Evolutionary conservation across 1,139 yeast species (phyloP).

Genomic region (Hemisphaericaspora xylanilytica): DNA sequence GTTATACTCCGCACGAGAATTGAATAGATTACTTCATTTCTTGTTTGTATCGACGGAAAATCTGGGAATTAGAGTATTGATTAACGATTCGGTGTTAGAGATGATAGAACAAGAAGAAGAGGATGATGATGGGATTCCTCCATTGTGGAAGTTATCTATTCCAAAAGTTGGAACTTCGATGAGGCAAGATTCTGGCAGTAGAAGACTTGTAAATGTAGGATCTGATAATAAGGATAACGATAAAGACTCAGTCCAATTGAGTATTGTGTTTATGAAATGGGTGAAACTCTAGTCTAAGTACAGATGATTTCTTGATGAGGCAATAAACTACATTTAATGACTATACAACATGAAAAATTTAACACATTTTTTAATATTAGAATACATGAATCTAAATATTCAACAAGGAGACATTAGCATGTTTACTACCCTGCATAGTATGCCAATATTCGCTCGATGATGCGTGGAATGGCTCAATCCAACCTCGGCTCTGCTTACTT

Average conservation of each 20-base stretch:
- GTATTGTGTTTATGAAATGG: slow-evolving; percentile 12
- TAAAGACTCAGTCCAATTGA: slow-evolving; percentile 3
- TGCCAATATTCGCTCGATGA: too few species aligned
- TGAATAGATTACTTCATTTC: slow-evolving; percentile 11
- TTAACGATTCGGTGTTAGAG: slow-evolving; percentile 9
- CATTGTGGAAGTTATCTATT: slow-evolving; percentile 7
- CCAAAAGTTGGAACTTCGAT: slow-evolving; percentile 4
- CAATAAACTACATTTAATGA: too few species aligned
- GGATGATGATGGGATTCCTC: too few species aligned
- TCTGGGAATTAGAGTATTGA: slow-evolving; percentile 2
- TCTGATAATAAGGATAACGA: neutral
- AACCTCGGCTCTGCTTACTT: neutral
- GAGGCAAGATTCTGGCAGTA: neutral
- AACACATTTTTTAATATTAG: neutral
- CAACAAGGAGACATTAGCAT: too few species aligned
- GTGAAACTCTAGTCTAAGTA: too few species aligned
- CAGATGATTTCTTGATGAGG: too few species aligned
- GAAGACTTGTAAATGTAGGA: neutral
- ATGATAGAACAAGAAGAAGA: slow-evolving; percentile 2
- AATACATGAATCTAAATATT: neutral
- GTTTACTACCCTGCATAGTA: too few species aligned
- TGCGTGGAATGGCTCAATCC: too few species aligned
- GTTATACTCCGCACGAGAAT: slow-evolving; percentile 9
- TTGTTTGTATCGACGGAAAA: slow-evolving; percentile 6
- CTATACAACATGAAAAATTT: neutral